Base-by-base conservation (phyloP, 2,329 filamentous ascomycete genomes). In the Dendryphion nanum region DNA sequence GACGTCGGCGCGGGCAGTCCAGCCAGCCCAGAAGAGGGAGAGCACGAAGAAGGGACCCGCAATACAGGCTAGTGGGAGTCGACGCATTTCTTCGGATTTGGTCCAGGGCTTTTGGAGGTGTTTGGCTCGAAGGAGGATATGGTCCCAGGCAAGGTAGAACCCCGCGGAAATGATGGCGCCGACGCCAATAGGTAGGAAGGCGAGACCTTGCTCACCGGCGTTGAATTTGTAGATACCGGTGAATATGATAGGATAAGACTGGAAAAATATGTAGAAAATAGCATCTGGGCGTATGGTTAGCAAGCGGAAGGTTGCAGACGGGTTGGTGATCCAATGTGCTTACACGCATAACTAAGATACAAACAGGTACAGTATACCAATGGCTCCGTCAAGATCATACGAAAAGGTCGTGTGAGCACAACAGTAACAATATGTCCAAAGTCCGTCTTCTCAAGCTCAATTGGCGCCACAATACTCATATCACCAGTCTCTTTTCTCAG, bases 361-460 rank as follows among this genome's bases (percentile, higher is more conserved):
- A 89, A 71, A 61, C 89, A 90, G 1, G 77, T 79, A 33, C 81
- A 83, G 17, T 82, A 72, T 6, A 91, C 85, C 34, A 91, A 85
- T 33, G 83, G 81, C 57, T 93, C 87, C 30, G 76, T 82, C 30
- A 67, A 56, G n/a, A 88, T 70, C 86, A 91, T 91, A 18, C 82
- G 75, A 5, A 89, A 63, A 0, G 87, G 86, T 1, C 86, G 71
- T 1, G 81, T 83, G 24, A 90, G 68, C 0, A 88, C 82, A n/a
- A 85, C 78, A 1, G 76, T 80, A n/a, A 82, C 60, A 36, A 87
- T 74, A 48, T 85, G 76, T 23, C 67, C 72, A 29, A 81, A 64
- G 30, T 73, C 73, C 18, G 76, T 73, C 36, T 74, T 69, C 51
- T 86, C 80, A 16, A 86, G 64, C 55, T 88, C 83, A 34, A 79